Evolutionary conservation across 2,329 filamentous ascomycete genomes (phyloP), one percentile per base, ranked within the genome.

Genomic region (Ascochyta clinopodiicola): DNA sequence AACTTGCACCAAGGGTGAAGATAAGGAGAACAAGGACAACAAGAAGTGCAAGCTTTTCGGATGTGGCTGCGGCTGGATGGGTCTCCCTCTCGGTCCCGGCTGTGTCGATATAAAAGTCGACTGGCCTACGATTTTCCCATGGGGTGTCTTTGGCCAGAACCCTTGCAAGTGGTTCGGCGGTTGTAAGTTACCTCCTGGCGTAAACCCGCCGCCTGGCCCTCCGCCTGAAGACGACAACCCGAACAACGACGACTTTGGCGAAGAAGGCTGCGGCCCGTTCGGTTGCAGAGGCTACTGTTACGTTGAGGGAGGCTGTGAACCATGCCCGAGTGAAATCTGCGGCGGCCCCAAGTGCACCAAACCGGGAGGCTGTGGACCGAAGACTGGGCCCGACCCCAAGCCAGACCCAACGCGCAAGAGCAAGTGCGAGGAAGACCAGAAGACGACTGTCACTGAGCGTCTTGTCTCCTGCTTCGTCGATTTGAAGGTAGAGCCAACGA

Each of bases 1-100:
- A 19, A 60, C 51, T n/a, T 65, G 62, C 29, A 49, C 57, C 19
- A 51, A 43, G 13, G 57, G 57, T 22, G 59, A 56, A 19, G 49
- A 62, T 8, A 48, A 44, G 4, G 48, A 56, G 15, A 48, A 61
- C 19, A 54, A 56, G 21, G 46, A 56, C 19, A 13, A 44, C 5
- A 57, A 57, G 43, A 45, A 60, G n/a, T 68, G 63, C 31, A 56
- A 62, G 15, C 22, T 66, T 1, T 51, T 68, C 17, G 67, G 66
- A 15, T 68, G 64, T 36, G 63, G 59, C 8, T 70, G 66, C 22
- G 66, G 67, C 13, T 68, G 59, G 56, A 57, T 65, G 61, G 67
- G 67, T 12, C 57, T 70, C n/a, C 42, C 47, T 3, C 59, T 56
- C 29, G 64, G 65, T 6, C 62, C 61, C 19, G 62, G 61, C 9